Conservation (phyloP, 1,284 basidiomycete species). For the Heterobasidion irregulare region DNA sequence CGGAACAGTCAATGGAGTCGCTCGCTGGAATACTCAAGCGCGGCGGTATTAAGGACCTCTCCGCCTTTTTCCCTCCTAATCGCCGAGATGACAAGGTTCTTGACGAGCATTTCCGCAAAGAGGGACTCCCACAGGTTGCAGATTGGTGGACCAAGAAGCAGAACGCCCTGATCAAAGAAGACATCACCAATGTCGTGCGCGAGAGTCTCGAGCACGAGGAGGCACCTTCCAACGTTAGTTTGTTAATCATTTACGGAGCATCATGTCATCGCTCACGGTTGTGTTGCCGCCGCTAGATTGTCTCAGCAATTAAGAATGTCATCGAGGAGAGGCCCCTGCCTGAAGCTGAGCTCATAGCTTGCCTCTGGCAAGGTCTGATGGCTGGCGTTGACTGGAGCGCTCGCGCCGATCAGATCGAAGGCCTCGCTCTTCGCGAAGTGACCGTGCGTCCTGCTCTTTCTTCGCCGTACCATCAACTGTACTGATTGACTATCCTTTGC, state of each 20-base stretch:
- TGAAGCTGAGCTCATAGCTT: constrained; percentile 77
- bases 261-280: not conserved
- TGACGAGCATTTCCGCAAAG: constrained; percentile 82
- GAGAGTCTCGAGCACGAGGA: constrained; percentile 48
- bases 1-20: constrained; percentile 81
- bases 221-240: constrained; percentile 50
- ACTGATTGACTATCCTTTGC: constrained; percentile 5
- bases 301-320: constrained; percentile 61
- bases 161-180: constrained; percentile 47
- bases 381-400: constrained; percentile 80
- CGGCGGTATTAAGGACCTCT: constrained; percentile 80
- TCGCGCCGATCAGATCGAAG: constrained; percentile 85
- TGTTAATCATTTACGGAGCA: not conserved
- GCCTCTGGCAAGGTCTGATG: constrained; percentile 91
- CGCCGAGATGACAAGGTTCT: constrained; percentile 69
- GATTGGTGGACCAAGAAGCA: constrained; percentile 92
- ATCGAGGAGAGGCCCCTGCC: constrained; percentile 67
- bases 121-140: constrained; percentile 68
- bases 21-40: constrained; percentile 72
- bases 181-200: constrained; percentile 21
- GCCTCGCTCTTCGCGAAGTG: constrained; percentile 77
- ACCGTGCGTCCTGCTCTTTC: constrained; percentile 38
- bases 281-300: constrained; percentile 41
- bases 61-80: constrained; percentile 81
- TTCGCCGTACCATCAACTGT: not conserved